Percentiles rank a stretch among this genome's conserved stretches.
Conservation (phyloP, 768 basidiomycete genomes). For the Pisolithus marmoratus region DNA sequence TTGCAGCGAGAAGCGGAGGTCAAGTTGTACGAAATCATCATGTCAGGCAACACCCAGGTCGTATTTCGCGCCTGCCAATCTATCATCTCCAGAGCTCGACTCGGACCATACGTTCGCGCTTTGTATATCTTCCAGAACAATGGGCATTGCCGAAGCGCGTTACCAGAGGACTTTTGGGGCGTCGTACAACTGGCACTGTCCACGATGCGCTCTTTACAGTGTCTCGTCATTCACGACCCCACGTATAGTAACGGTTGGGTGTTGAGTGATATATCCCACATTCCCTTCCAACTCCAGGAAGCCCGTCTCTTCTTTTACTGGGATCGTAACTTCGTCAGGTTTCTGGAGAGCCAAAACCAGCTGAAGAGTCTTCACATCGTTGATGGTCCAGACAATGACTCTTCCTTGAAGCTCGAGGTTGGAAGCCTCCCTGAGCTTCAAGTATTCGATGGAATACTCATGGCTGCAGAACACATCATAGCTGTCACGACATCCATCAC, state of each 20-base stretch:
- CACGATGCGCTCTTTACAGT: slow-evolving; percentile 39
- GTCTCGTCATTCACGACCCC: slow-evolving; percentile 38
- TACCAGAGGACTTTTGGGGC: slow-evolving; percentile 38
- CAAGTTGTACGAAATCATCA: slow-evolving; percentile 38
- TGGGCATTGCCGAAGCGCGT: slow-evolving; percentile 18
- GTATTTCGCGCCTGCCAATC: slow-evolving; percentile 35
- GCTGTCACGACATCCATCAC: slow-evolving; percentile 32
- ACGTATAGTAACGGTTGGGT: slow-evolving; percentile 39
- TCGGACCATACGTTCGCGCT: slow-evolving; percentile 38
- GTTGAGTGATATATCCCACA: slow-evolving; percentile 33
- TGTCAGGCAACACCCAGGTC: slow-evolving; percentile 32
- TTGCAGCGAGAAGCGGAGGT: slow-evolving; percentile 45
- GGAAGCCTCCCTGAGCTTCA: slow-evolving; percentile 37
- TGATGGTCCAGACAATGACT: slow-evolving; percentile 20
- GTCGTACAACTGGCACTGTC: slow-evolving; percentile 38
- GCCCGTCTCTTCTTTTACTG: slow-evolving; percentile 44
- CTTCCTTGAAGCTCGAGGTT: slow-evolving; percentile 19
- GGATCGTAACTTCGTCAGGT: slow-evolving; percentile 41
- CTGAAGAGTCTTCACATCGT: slow-evolving; percentile 34
- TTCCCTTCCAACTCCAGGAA: slow-evolving; percentile 45
- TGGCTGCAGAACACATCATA: slow-evolving; percentile 37
- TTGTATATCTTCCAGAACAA: slow-evolving; percentile 37
- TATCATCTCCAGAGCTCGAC: slow-evolving; percentile 28
- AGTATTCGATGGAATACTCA: slow-evolving; percentile 41
- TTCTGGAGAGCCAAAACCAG: slow-evolving; percentile 42